These are phyloP conservation scores for Linnemannia schmuckeri DNA, from an alignment of 192 early-diverging fungal genomes.

Conservation along the genomic window DNA sequence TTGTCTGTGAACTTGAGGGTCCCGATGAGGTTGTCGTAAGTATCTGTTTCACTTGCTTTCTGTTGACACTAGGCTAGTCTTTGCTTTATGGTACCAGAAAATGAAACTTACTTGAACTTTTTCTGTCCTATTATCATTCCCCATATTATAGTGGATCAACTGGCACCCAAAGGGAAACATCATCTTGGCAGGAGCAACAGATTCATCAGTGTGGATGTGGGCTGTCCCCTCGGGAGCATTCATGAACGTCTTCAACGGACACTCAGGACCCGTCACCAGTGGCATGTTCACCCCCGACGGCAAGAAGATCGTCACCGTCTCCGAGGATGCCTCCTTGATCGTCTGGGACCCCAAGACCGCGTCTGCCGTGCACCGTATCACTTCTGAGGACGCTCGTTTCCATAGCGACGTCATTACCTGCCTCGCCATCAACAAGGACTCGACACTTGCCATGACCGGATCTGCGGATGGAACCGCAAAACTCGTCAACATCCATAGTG, in stretches of 20 bases:
- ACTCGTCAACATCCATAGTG: constrained; percentile 82
- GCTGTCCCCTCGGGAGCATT: constrained; percentile 86
- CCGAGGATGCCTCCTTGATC: constrained; percentile 86
- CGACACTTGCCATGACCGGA: constrained; percentile 85
- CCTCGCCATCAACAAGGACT: constrained; percentile 81
- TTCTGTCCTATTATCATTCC: background rate
- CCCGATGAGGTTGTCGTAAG: constrained; percentile 89
- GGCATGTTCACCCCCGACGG: constrained; percentile 95
- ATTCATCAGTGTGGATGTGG: constrained; percentile 99
- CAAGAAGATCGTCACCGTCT: constrained; percentile 85
- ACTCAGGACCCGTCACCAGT: constrained; percentile 84
- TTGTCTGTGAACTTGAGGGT: constrained; percentile 82
- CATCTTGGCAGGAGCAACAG: constrained; percentile 88
- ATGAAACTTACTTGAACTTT: background rate
- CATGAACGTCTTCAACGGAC: constrained; percentile 96
- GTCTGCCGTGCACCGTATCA: constrained; percentile 71
- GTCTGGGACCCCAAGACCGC: constrained; percentile 97
- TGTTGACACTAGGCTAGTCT: background rate
- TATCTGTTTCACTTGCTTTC: background rate
- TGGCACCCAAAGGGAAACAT: constrained; percentile 98
- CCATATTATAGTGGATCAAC: constrained; percentile 78
- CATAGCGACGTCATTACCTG: constrained; percentile 84
- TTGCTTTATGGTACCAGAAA: background rate
- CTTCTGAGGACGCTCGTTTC: constrained; percentile 84
- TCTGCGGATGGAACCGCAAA: constrained; percentile 82